Percentiles rank a stretch among this genome's conserved stretches.
phyloP scores from a whole-genome alignment of 1,284 basidiomycete genomes.

The Trametes pubescens region DNA sequence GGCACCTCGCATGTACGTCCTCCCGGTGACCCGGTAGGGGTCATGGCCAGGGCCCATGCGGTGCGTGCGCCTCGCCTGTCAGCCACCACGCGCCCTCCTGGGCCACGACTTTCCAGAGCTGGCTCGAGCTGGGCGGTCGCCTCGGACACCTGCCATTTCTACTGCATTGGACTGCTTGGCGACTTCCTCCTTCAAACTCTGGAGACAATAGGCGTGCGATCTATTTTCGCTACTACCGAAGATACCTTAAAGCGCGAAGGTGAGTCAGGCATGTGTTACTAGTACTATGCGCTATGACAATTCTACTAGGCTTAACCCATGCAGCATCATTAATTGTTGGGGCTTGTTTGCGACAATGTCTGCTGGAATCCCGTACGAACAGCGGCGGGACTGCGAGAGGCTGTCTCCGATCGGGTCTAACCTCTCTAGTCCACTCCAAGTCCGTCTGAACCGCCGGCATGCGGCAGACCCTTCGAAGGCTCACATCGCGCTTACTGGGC shows the following conservation, averaged over 20 bases:
- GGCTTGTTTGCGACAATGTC: conserved; percentile 19
- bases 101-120: not conserved
- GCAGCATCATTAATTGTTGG: not conserved
- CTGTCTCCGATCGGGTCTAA: not conserved
- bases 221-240: not conserved
- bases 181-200: not conserved
- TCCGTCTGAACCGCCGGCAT: not conserved
- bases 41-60: not conserved
- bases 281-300: too few species aligned
- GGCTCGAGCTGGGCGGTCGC: not conserved
- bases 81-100: not conserved
- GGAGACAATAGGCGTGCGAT: conserved; percentile 1
- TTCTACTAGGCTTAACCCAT: too few species aligned
- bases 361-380: not conserved
- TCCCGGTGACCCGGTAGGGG: not conserved
- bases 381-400: not conserved
- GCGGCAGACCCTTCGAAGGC: not conserved
- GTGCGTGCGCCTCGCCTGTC: not conserved
- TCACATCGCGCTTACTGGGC: not conserved
- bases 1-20: not conserved
- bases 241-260: too few species aligned
- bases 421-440: not conserved
- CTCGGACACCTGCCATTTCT: too few species aligned
- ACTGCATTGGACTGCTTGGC: not conserved
- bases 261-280: too few species aligned